Evolutionary conservation across 208 protist species (phyloP), one percentile per base, ranked within the genome.

Genomic region (Polymyxa betae): DNA sequence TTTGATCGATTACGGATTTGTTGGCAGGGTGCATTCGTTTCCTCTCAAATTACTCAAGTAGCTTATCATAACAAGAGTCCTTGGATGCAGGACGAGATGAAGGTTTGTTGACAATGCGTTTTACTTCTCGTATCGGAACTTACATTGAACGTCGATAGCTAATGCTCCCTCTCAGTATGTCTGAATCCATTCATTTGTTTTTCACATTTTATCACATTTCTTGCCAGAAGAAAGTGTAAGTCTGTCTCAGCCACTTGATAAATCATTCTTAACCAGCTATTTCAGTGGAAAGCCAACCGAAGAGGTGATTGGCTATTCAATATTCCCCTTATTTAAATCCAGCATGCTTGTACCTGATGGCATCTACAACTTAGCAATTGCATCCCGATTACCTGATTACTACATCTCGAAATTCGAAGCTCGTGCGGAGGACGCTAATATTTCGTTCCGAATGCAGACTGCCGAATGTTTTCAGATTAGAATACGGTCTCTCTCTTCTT

Each of bases 311-410:
- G 72, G 72, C 16, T 82, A 82, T 43, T 82, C 72, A 5, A 82
- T 82, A 82, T 82, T 82, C 35, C 72, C 72, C 16, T 45, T 82
- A 35, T 82, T 82, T n/a, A 82, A 82, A n/a, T 5, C 10, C 5
- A 82, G 35, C 72, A 82, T 82, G 72, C n/a, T 82, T 82, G 72
- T n/a, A 82, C n/a, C 72, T n/a, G 72, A 82, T 82, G 72, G 72
- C 35, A 43, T 82, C 35, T 82, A 82, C 35, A 38, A 5, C 5
- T 43, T 82, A 35, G 72, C 72, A 5, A 82, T 82, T 82, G 72
- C 72, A 43, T 5, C 72, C 16, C 5, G 72, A 35, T n/a, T 82
- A 16, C 72, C 72, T 40, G 72, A 82, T 82, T n/a, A 82, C 72
- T 82, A 82, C 40, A 82, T 82, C 35, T 38, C 16, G 16, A 82